These are phyloP conservation scores for Hypoxylon sp. DNA, from an alignment of 2,329 filamentous ascomycete species.

Conservation along the genomic window DNA sequence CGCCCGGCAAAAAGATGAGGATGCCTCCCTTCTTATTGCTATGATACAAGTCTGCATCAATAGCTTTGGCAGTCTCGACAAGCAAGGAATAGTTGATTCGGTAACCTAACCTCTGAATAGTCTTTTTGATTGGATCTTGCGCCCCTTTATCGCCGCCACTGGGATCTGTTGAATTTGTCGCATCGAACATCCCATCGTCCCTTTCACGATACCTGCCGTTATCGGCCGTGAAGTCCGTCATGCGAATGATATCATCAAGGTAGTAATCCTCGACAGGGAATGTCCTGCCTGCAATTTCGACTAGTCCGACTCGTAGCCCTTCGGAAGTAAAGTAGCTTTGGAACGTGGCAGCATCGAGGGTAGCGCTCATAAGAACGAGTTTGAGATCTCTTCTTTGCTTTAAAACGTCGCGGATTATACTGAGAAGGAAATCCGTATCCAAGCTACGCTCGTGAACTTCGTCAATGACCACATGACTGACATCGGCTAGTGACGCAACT, in stretches of 20 bases:
- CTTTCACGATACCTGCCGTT: conserved; percentile 51
- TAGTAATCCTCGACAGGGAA: conserved; percentile 93
- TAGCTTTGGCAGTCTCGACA: conserved; percentile 81
- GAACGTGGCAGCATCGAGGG: conserved; percentile 89
- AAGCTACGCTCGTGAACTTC: conserved; percentile 96
- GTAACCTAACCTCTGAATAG: conserved; percentile 80
- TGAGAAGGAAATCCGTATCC: conserved; percentile 94
- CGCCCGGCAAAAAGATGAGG: conserved; percentile 94
- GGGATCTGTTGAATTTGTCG: conserved; percentile 57
- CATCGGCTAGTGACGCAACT: conserved; percentile 83
- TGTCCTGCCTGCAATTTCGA: conserved; percentile 91
- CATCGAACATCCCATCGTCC: conserved; percentile 51
- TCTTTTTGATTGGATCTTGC: conserved; percentile 73
- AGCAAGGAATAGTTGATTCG: conserved; percentile 94
- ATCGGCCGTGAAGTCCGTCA: conserved; percentile 76
- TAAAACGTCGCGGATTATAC: conserved; percentile 87
- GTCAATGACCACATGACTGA: conserved; percentile 95
- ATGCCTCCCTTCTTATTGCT: conserved; percentile 84
- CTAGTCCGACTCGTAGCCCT: conserved; percentile 77
- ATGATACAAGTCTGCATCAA: conserved; percentile 80
- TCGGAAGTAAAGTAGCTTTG: conserved; percentile 83
- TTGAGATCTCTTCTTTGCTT: conserved; percentile 83
- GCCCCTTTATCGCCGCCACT: conserved; percentile 57
- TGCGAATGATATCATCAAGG: conserved; percentile 86
- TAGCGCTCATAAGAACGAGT: conserved; percentile 96